Base-by-base conservation (phyloP, 768 basidiomycete genomes). In the Leucosporidium yakuticum region DNA sequence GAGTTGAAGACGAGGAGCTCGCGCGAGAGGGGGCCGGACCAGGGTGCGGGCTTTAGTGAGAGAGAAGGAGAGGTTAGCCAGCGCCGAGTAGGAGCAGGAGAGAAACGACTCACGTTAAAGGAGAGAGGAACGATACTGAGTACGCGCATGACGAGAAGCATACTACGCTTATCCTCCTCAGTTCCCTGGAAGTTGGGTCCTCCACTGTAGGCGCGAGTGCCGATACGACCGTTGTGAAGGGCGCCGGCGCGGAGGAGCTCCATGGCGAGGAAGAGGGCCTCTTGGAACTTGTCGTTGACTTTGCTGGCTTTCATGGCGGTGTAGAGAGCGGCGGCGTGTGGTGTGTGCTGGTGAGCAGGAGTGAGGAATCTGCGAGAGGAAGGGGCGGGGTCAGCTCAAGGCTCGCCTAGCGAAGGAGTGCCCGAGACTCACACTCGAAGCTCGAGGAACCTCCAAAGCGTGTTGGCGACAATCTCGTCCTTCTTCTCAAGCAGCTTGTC, bases 1-100 rank as follows among this genome's bases (percentile, higher is more conserved):
- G 93, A 92, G 82, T 99, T 99, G 85, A 98, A 99, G 69, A 96
- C 93, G 60, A 99, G 83, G 68, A 99, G 82, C 79, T 98, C 95
- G 69, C 96, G 89, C 74, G 95, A 97, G 59, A 99, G 82, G 51
- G 96, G 96, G 32, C 95, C 96, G 50, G 88, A 88, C 96, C 96
- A 99, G 72, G 89, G 85, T 78, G 88, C 88, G 47, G 90, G 69
- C 92, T 96, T 8, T 7, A 15, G 2, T 8, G 39, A 9, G 3
- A 15, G 76, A 1, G 21, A 1, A 9, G 8, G 51, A 6, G 44
- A 21, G 23, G 54, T 66, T 20, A 56, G 62, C 27, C 2, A 14
- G 19, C 20, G 27, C 2, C 20, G 20, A n/a, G 15, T 1, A 48
- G 15, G n/a, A n/a, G 50, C 3, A 25, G 60, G 25, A 50, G 21